Base-by-base conservation (phyloP, 176 grass and related monocot genomes). In the Olyra latifolia region DNA sequence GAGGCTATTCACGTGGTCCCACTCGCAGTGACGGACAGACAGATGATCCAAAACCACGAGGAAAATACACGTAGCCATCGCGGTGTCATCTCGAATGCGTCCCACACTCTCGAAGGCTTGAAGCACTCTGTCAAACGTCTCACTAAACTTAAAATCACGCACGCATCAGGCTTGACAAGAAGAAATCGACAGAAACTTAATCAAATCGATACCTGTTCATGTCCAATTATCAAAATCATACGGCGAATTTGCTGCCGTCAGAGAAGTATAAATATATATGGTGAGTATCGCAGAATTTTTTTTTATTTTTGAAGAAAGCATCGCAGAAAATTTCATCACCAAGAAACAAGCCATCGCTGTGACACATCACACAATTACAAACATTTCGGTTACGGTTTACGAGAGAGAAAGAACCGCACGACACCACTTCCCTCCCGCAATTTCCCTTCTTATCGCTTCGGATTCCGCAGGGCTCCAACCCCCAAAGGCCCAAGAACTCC, bases 51-150 rank as follows among this genome's bases (percentile, higher is more conserved):
- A 35, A 69, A 62, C 48, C 72, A 42, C 65, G 66, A 66, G 66
- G 32, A 2, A 35, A 55, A 19, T 64, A 77, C 79, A 61, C 53
- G 8, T 1, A 52, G 58, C 54, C 56, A 5, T 47, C n/a, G 38
- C 38, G 14, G 22, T 76, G 73, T 12, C 40, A 8, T 75, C 72
- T 58, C 11, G 53, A n/a, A n/a, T 75, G 52, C 35, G 52, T 75
- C 41, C 38, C 14, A 17, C 13, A n/a, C n/a, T n/a, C n/a, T n/a
- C n/a, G n/a, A n/a, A n/a, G n/a, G 32, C 32, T 35, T 35, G 32
- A 35, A 35, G 32, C 32, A 35, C 32, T 5, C 8, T 61, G 24
- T 19, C 40, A 44, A 52, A 8, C 7, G 8, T 11, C 1, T 23
- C 3, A 46, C 3, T 24, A 20, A 74, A 74, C 4, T 25, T 35